Evolutionary conservation across 371 early-diverging fungal genomes (phyloP), one percentile per base, ranked within the genome.

Genomic region (Amoeboaphelidium occidentale): DNA sequence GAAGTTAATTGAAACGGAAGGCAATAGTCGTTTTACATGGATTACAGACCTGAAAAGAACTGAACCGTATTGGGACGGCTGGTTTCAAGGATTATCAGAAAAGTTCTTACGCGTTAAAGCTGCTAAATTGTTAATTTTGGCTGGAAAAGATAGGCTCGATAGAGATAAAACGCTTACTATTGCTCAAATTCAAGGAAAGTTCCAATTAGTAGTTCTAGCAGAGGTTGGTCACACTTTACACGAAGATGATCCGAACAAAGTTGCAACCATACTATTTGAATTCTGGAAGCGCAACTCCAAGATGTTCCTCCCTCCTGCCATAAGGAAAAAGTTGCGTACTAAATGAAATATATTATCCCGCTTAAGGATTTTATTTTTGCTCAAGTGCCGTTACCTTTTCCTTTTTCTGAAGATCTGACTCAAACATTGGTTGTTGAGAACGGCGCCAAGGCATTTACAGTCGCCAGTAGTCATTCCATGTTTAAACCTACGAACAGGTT

Each of bases 151-250:
- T 62, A 70, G 90, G 10, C 57, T 94, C 47, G 94, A 94, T 55
- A n/a, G n/a, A n/a, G 23, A 17, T 10, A 88, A 80, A 52, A 66
- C 79, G 13, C 67, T 94, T 48, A 84, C 76, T 51, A 89, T 91
- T 62, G 92, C 78, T 0, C 89, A 90, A 59, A 94, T 94, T 91
- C 94, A 94, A 64, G 82, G 46, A 61, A 77, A 63, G 50, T 94
- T 89, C 57, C 92, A 94, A 60, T 52, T 91, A 47, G 63, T 70
- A 21, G 68, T 94, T 1, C 69, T 83, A 32, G 79, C 78, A 2
- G 81, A 82, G 6, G 72, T 78, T 12, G 89, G 89, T 2, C 94
- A 93, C 55, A 72, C 72, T 42, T 65, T 93, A 22, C 90, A 90
- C 55, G 93, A 93, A 55, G 93, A 93, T 55, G 68, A 64, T 2